phyloP scores from a whole-genome alignment of 2,329 filamentous ascomycete genomes.

The Cadophora sp. region DNA sequence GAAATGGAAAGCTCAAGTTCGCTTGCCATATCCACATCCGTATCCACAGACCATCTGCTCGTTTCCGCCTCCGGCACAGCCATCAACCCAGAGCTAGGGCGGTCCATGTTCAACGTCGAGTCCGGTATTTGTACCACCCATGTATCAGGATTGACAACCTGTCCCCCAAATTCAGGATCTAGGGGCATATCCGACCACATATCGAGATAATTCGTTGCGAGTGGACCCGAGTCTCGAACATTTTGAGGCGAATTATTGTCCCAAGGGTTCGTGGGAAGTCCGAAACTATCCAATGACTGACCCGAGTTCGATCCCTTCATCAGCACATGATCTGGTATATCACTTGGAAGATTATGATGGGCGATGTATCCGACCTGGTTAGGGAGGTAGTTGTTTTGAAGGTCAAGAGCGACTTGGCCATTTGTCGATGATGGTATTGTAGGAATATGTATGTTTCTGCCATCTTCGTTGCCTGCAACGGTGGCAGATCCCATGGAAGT shows the following conservation, averaged over 20 bases:
- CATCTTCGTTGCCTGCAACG: slow-evolving; percentile 1
- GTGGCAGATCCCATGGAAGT: slow-evolving; percentile 1
- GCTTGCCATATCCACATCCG: background rate
- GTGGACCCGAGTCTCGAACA: background rate
- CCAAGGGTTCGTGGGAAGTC: background rate
- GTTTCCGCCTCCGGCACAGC: background rate
- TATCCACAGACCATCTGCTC: slow-evolving; percentile 6
- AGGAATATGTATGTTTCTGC: background rate
- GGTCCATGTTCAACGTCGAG: background rate
- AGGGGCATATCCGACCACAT: slow-evolving; percentile 1
- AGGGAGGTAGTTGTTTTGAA: background rate
- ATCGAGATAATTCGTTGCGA: background rate
- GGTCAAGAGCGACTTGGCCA: background rate
- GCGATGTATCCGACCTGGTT: background rate
- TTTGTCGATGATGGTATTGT: background rate
- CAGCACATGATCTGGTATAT: background rate
- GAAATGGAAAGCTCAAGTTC: background rate
- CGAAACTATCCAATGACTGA: background rate
- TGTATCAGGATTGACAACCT: background rate
- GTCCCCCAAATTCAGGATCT: background rate
- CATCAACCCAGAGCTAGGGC: background rate
- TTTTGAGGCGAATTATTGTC: background rate
- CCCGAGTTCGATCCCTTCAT: background rate
- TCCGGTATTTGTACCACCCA: background rate
- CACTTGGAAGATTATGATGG: background rate